Evolutionary conservation across 768 basidiomycete species (phyloP), one percentile per base, ranked within the genome.

Genomic region (Trametes cinnabarina): DNA sequence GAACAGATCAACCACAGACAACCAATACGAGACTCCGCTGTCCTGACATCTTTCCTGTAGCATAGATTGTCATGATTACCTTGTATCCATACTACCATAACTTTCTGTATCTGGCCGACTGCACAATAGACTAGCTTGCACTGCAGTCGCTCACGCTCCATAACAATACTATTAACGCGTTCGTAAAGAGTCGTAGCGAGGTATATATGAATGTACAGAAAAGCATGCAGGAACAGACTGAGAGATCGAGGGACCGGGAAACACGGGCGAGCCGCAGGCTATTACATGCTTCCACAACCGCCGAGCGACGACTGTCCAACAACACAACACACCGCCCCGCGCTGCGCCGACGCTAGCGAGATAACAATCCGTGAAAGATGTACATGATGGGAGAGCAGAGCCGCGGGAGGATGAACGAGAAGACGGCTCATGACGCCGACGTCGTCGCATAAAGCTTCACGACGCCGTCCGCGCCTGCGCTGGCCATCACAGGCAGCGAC

Each of bases 381-480:
- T 55, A 32, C 20, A 42, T 52, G 39, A 26, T 14, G 26, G 44
- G 25, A 20, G 25, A 25, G 15, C 14, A 26, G 22, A 46, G 17
- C 19, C 25, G 14, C 12, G 14, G 15, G 25, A 26, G 25, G 44
- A 8, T n/a, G 42, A n/a, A 2, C 42, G 4, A n/a, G 7, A 12
- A 32, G 17, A 40, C 61, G 62, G 60, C 73, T 79, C 79, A 92
- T 74, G 89, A 92, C 17, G 60, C 41, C 4, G 53, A 55, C 67
- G 89, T 90, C 67, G 89, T 90, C 60, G 90, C 89, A 71, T 91
- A 97, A 25, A 98, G 77, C 73, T 93, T 93, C 59, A 98, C 86
- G 43, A 93, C 88, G 25, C 95, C 94, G 73, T 98, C 96, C 12
- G 93, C 92, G n/a, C 96, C 96, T 19, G 92, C 91, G 70, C 92